Evolutionary conservation across 2,329 filamentous ascomycete species (phyloP).

Genomic region (Colletotrichum chlorophyti): DNA sequence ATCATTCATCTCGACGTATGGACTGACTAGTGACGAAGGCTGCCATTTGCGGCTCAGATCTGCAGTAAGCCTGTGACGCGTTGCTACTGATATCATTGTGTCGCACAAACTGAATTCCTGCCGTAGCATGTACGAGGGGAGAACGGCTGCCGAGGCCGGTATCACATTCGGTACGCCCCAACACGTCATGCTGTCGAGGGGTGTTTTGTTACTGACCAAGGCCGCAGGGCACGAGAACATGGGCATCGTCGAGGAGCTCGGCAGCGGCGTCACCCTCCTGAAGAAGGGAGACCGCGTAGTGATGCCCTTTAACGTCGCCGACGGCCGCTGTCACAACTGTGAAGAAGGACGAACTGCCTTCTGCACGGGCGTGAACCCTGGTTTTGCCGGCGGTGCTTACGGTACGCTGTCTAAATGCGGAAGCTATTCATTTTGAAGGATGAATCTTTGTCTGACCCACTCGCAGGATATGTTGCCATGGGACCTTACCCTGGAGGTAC

Average conservation of each 20-base stretch:
- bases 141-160: constrained; percentile 67
- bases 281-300: constrained; percentile 70
- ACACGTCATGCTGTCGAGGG: too few relatives aligned
- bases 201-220: neutral
- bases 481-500: constrained; percentile 51
- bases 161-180: constrained; percentile 60
- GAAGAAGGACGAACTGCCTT: constrained; percentile 71
- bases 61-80: constrained; percentile 44
- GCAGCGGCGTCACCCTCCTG: constrained; percentile 64
- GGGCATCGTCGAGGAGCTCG: constrained; percentile 62
- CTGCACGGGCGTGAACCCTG: constrained; percentile 61
- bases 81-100: constrained; percentile 13
- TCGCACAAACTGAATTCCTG: constrained; percentile 31
- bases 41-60: constrained; percentile 61
- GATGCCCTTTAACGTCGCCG: constrained; percentile 70
- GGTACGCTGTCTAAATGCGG: too few relatives aligned
- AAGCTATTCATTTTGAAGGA: too few relatives aligned
- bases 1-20: neutral
- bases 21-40: constrained; percentile 32
- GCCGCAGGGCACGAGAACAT: constrained; percentile 61
- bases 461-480: constrained; percentile 67
- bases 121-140: constrained; percentile 68
- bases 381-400: constrained; percentile 44
- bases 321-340: constrained; percentile 68
- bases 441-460: too few relatives aligned